These are phyloP conservation scores for Cladosporium cucumerinum DNA, from an alignment of 2,329 filamentous ascomycete species.

Conservation along the genomic window DNA sequence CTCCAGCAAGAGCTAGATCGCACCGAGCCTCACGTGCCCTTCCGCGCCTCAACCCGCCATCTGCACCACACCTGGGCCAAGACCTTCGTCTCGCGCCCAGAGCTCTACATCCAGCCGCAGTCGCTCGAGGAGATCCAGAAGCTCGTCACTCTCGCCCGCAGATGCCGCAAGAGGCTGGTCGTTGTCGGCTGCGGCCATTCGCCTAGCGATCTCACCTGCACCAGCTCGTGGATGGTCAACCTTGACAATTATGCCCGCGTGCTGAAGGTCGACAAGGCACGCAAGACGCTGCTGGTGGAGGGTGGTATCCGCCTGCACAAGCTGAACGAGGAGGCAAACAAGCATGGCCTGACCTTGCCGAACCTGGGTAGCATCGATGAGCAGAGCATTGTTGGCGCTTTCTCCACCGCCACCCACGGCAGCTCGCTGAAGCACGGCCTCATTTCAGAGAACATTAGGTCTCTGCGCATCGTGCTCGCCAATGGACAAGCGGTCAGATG, in stretches of 20 bases:
- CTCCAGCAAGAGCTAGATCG: conserved; percentile 55
- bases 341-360: conserved; percentile 75
- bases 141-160: conserved; percentile 72
- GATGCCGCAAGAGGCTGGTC: conserved; percentile 75
- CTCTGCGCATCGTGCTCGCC: conserved; percentile 75
- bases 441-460: conserved; percentile 72
- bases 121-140: conserved; percentile 79
- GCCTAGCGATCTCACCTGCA: conserved; percentile 86
- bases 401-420: conserved; percentile 90
- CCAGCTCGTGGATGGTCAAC: conserved; percentile 91
- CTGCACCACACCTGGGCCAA: conserved; percentile 90
- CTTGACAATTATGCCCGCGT: conserved; percentile 78
- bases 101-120: conserved; percentile 85
- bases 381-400: conserved; percentile 88
- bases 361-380: conserved; percentile 94
- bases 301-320: conserved; percentile 81
- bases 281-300: conserved; percentile 70
- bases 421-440: conserved; percentile 81
- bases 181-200: conserved; percentile 91
- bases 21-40: conserved; percentile 64
- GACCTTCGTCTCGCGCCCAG: conserved; percentile 83
- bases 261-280: conserved; percentile 64
- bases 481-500: conserved; percentile 73
- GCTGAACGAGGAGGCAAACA: conserved; percentile 70
- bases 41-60: conserved; percentile 70